A percentile compares a stretch with the other conserved stretches of the same genome.
These are phyloP conservation scores for Ceratocystis smalleyi DNA, from an alignment of 2,329 filamentous ascomycete genomes.

Conservation along the genomic window DNA sequence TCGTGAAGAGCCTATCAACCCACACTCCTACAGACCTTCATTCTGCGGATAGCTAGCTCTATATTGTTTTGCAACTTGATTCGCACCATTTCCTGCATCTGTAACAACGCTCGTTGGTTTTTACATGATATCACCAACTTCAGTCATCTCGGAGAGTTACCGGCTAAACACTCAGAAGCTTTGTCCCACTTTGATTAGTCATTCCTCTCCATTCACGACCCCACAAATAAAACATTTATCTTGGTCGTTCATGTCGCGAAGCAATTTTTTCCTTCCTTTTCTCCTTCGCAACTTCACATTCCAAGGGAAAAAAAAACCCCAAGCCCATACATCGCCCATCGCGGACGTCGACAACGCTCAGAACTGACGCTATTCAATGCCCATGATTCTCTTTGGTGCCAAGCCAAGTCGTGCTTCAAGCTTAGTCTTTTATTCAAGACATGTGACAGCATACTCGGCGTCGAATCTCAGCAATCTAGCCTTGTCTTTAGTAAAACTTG, in stretches of 20 bases:
- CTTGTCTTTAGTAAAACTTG: too few species aligned
- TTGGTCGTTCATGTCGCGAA: neutral
- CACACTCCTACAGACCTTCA: too few species aligned
- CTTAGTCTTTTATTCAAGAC: constrained; percentile 7
- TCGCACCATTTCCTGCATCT: neutral
- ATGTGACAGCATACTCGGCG: too few species aligned
- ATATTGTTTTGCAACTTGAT: neutral
- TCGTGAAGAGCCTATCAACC: too few species aligned
- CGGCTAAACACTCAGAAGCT: neutral
- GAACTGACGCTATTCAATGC: too few species aligned
- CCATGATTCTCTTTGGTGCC: neutral
- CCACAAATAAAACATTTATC: constrained; percentile 13
- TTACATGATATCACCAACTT: neutral
- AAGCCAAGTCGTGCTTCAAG: neutral
- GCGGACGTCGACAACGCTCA: neutral
- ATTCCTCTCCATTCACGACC: neutral
- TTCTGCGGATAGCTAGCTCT: too few species aligned
- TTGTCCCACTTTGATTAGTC: constrained; percentile 13
- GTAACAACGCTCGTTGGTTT: neutral
- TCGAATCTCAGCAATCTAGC: too few species aligned
- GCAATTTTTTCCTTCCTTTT: neutral
- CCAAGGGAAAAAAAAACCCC: neutral
- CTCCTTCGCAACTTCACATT: neutral
- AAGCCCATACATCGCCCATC: neutral
- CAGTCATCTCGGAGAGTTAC: neutral